Conservation (phyloP, 1,284 basidiomycete species). For the Calocybe gambosa region DNA sequence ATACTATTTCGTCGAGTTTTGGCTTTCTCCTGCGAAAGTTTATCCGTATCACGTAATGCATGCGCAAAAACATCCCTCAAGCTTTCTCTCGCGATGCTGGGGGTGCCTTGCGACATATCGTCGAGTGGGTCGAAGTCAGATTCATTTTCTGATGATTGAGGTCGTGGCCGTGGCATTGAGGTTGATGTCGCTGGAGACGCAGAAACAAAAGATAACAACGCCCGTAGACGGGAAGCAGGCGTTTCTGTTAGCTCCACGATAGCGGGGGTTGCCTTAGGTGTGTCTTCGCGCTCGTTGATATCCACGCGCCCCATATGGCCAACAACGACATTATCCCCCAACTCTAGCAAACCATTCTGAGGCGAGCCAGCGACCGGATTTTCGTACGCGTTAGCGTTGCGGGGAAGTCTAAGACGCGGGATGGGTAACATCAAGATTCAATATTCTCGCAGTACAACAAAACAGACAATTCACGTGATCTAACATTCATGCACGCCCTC, state of each 20-base stretch:
- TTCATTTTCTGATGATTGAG: constrained; percentile 47
- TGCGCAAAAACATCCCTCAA: constrained; percentile 58
- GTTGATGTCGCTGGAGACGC: constrained; percentile 16
- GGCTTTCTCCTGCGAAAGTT: constrained; percentile 43
- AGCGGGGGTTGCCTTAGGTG: constrained; percentile 39
- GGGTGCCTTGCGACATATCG: constrained; percentile 31
- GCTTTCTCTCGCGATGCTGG: constrained; percentile 49
- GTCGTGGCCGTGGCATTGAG: constrained; percentile 26
- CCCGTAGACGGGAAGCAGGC: constrained; percentile 43
- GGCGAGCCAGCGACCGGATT: constrained; percentile 36
- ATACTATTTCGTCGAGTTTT: constrained; percentile 47
- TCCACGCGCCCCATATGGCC: constrained; percentile 12
- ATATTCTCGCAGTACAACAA: constrained; percentile 16
- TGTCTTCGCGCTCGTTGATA: constrained; percentile 30
- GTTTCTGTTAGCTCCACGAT: constrained; percentile 23
- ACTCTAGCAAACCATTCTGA: constrained; percentile 16
- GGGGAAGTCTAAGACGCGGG: constrained; percentile 42
- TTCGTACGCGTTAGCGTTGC: constrained; percentile 26
- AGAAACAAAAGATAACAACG: constrained; percentile 42
- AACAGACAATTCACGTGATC: background rate
- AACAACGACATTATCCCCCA: constrained; percentile 23
- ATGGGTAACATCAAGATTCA: constrained; percentile 20
- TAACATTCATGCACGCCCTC: no score
- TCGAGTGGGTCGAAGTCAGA: constrained; percentile 50
- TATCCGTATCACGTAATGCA: constrained; percentile 54